Evolutionary conservation across 2,329 filamentous ascomycete genomes (phyloP).

Genomic region (Simplicillium aogashimaense): DNA sequence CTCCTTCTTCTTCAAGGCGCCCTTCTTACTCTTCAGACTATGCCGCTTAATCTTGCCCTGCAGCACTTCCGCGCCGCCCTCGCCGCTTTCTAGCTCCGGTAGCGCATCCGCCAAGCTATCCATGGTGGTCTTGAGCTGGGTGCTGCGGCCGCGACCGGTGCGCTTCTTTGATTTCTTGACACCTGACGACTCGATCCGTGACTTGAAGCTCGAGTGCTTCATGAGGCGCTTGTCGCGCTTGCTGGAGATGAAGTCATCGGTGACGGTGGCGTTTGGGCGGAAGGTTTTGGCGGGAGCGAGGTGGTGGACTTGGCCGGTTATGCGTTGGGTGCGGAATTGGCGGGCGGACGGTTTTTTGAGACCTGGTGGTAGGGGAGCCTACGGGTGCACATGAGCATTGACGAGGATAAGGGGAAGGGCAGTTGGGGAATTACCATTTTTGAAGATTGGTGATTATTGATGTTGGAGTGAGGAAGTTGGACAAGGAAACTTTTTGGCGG

Average conservation of each 20-base stretch:
- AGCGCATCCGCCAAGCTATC: slow-evolving; percentile 72
- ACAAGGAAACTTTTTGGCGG: not conserved
- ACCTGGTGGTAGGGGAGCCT: slow-evolving; percentile 22
- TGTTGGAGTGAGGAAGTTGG: not conserved
- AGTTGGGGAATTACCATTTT: too few relatives aligned
- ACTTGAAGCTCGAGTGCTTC: slow-evolving; percentile 71
- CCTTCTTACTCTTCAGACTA: slow-evolving; percentile 64
- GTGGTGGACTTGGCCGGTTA: slow-evolving; percentile 37
- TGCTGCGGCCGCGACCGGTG: slow-evolving; percentile 46
- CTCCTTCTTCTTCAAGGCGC: slow-evolving; percentile 76
- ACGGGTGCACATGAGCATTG: too few relatives aligned
- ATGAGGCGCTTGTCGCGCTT: slow-evolving; percentile 80
- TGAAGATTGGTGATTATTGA: too few relatives aligned
- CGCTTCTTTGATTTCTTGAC: slow-evolving; percentile 15
- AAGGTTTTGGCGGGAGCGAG: slow-evolving; percentile 41
- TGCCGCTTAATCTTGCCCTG: slow-evolving; percentile 58
- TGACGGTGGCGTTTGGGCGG: slow-evolving; percentile 38
- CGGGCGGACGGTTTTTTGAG: slow-evolving; percentile 48
- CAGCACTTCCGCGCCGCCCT: slow-evolving; percentile 32
- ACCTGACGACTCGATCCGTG: slow-evolving; percentile 57
- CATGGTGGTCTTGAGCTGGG: slow-evolving; percentile 63
- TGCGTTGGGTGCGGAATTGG: slow-evolving; percentile 41
- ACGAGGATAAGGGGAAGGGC: too few relatives aligned
- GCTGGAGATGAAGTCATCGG: slow-evolving; percentile 53
- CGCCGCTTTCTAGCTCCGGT: slow-evolving; percentile 46